Evolutionary conservation across 2,329 filamentous ascomycete genomes (phyloP).

Genomic region (Hawksworthiomyces lignivorus): DNA sequence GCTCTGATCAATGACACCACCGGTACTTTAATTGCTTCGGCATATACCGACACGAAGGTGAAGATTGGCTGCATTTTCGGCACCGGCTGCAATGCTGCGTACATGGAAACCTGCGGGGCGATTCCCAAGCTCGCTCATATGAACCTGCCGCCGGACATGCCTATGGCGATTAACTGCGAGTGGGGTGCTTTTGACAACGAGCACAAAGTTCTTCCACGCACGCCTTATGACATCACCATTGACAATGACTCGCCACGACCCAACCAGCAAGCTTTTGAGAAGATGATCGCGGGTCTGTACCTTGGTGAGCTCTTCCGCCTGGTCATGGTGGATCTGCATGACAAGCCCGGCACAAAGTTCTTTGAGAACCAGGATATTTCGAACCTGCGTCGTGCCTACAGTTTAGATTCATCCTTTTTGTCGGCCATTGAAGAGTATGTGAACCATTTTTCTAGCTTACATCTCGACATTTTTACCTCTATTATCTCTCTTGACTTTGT

Average conservation of each 20-base stretch:
- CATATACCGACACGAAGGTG: slow-evolving; percentile 90
- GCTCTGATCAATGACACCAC: slow-evolving; percentile 98
- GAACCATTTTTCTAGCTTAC: background rate
- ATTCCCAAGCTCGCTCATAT: slow-evolving; percentile 91
- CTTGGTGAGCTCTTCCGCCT: slow-evolving; percentile 92
- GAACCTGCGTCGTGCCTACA: slow-evolving; percentile 77
- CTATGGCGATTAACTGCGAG: slow-evolving; percentile 96
- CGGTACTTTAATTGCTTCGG: slow-evolving; percentile 90
- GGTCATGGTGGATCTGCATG: slow-evolving; percentile 75
- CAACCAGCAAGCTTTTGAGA: slow-evolving; percentile 92
- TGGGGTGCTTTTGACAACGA: slow-evolving; percentile 97
- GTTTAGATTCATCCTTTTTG: slow-evolving; percentile 86
- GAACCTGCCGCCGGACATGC: slow-evolving; percentile 74
- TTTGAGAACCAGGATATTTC: slow-evolving; percentile 79
- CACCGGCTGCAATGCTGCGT: slow-evolving; percentile 95
- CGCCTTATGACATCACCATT: slow-evolving; percentile 77
- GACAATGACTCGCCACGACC: slow-evolving; percentile 88
- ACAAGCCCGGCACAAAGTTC: slow-evolving; percentile 65
- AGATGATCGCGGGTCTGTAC: slow-evolving; percentile 95
- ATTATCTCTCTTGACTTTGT: too few relatives aligned
- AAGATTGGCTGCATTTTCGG: slow-evolving; percentile 97
- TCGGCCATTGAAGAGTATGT: slow-evolving; percentile 81
- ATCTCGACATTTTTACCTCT: too few relatives aligned
- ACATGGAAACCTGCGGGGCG: slow-evolving; percentile 88
- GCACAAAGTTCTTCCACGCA: slow-evolving; percentile 76